Base-by-base conservation (phyloP, 768 basidiomycete genomes). In the Rhodotorula graminis region DNA sequence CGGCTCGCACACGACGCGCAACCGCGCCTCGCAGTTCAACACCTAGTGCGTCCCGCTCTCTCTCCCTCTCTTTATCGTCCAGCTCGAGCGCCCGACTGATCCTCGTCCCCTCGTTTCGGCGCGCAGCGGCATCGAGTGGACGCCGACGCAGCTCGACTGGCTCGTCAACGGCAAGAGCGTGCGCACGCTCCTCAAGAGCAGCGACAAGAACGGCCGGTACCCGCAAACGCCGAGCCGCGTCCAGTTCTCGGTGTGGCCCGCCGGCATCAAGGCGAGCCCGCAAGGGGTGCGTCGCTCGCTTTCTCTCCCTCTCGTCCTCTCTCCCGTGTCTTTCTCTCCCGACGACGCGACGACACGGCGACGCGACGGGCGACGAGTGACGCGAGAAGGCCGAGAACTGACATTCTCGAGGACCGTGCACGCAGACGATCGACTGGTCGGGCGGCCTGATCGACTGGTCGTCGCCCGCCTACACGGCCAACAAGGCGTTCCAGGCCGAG, bases 201-300 rank as follows among this genome's bases (percentile, higher is more conserved):
- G 77, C 59, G 80, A 79, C 6, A n/a, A 72, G 27, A 64, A 77
- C 37, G 76, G 72, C 0, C 64, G 78, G 37, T 82, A 79, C 70
- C 81, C 81, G 27, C 76, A 78, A 27, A 81, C 81, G 4, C 81
- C 81, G 0, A 77, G 78, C 16, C 74, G 79, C 0, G 72, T 82
- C 25, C 80, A 82, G 59, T 57, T 82, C 31, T 79, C 78, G 60
- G 80, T 82, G 58, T 82, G 81, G 81, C 80, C 81, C 25, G 80
- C 78, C 0, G 81, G 81, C 0, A 78, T 79, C 58, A n/a, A 33
- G 15, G 42, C 73, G 40, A 67, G 68, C 1, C 67, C 76, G 0
- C 72, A 78, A 58, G 80, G 80, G 16, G 69, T 70, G 37, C 14
- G 69, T 70, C n/a, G 31, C 66, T 31, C 50, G n/a, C 3, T 15